These are phyloP conservation scores for Aspergillus hancockii DNA, from an alignment of 495 filamentous ascomycete species.

Conservation along the genomic window DNA sequence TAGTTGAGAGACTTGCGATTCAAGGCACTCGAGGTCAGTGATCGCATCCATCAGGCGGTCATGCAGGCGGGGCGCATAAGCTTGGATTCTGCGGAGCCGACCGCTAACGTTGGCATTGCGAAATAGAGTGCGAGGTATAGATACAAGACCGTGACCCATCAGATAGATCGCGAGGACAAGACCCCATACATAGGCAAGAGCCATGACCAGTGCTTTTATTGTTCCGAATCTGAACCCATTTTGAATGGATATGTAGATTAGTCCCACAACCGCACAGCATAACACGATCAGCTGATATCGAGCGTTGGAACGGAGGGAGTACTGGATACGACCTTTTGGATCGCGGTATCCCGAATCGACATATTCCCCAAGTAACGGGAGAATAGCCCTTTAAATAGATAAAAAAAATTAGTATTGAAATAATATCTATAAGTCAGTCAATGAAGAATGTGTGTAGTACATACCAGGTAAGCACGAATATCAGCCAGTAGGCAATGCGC, in stretches of 20 bases:
- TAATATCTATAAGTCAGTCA: background rate
- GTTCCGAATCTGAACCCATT: constrained; percentile 67
- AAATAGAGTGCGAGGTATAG: constrained; percentile 80
- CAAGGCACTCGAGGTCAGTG: constrained; percentile 75
- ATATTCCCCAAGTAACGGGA: constrained; percentile 91
- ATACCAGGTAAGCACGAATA: constrained; percentile 90
- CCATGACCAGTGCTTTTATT: constrained; percentile 83
- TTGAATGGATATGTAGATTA: constrained; percentile 80
- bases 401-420: constrained; percentile 10
- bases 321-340: constrained; percentile 72
- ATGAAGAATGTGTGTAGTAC: constrained; percentile 11
- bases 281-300: constrained; percentile 84
- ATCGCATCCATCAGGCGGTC: constrained; percentile 87
- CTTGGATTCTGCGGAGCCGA: constrained; percentile 71
- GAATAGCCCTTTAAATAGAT: constrained; percentile 66
- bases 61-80: constrained; percentile 75
- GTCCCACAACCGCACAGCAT: constrained; percentile 64
- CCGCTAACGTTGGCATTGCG: constrained; percentile 72
- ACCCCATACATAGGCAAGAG: constrained; percentile 91
- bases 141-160: constrained; percentile 95
- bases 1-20: constrained; percentile 75
- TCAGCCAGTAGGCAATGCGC: constrained; percentile 95
- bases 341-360: constrained; percentile 91
- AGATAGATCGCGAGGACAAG: constrained; percentile 88
- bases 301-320: constrained; percentile 82